phyloP scores from a whole-genome alignment of 148 eudicot species.

The Rhododendron kiyosumense region DNA sequence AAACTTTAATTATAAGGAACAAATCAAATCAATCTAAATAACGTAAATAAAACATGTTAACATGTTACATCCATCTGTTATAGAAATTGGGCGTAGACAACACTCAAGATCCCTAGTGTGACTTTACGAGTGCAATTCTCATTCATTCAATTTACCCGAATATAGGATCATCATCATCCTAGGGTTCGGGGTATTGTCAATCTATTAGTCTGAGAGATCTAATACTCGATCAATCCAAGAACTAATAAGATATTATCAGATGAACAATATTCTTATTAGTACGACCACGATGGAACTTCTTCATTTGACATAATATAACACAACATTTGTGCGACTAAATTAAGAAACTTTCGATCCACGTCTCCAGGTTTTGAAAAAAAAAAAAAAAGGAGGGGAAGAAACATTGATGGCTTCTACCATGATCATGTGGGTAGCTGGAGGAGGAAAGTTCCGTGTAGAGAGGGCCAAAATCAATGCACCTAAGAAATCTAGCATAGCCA shows the following conservation, averaged over 20 bases:
- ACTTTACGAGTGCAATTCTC: no score
- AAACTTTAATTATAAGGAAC: not conserved
- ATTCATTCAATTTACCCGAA: no score
- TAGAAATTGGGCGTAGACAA: no score
- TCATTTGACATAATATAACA: no score
- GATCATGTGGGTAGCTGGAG: not conserved
- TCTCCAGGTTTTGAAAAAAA: not conserved
- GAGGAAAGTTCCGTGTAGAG: not conserved
- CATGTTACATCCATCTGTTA: not conserved
- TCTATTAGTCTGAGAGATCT: no score
- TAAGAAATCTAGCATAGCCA: not conserved
- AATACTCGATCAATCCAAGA: no score
- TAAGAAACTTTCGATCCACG: not conserved
- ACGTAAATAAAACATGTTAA: not conserved
- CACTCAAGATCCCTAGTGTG: no score
- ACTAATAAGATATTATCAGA: no score
- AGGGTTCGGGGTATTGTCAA: no score
- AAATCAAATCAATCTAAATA: not conserved
- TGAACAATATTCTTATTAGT: no score
- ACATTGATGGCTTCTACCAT: not conserved
- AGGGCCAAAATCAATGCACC: not conserved
- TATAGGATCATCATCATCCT: no score
- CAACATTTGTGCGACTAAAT: not conserved
- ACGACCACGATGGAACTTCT: no score
- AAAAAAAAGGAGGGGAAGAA: not conserved